A percentile compares a stretch with the other conserved stretches of the same genome.
phyloP scores from a whole-genome alignment of 176 grass and related monocot genomes.

The Lolium rigidum region DNA sequence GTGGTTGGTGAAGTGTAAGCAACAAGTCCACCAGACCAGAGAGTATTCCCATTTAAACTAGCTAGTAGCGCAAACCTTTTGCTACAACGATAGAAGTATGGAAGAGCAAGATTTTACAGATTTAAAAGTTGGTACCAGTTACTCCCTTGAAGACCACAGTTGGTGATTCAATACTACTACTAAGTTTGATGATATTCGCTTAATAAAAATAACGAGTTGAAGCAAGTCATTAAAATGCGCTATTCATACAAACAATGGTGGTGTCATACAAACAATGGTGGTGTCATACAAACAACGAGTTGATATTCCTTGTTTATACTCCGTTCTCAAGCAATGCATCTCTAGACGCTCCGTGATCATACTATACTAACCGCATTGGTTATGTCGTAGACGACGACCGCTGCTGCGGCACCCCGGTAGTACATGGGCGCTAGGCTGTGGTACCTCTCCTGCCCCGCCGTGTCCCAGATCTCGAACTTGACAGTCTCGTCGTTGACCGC shows the following conservation, averaged over 20 bases:
- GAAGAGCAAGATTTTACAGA: not conserved
- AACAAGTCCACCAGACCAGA: not conserved
- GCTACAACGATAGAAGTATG: not conserved
- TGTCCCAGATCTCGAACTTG: conserved; percentile 99
- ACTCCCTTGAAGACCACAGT: not conserved
- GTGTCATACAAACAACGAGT: too few species aligned
- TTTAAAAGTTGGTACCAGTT: not conserved
- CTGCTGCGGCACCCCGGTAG: conserved; percentile 80
- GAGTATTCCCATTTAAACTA: not conserved
- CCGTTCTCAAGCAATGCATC: not conserved
- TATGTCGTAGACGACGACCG: conserved; percentile 88
- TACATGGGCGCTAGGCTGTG: conserved; percentile 98
- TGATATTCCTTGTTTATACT: not conserved
- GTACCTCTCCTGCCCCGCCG: conserved; percentile 89
- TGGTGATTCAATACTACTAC: not conserved
- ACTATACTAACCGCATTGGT: conserved; percentile 72
- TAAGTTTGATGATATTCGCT: too few species aligned
- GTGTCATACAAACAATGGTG: too few species aligned
- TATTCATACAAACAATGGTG: not conserved
- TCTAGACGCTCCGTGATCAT: not conserved
- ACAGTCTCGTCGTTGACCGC: conserved; percentile 75
- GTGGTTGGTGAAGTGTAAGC: not conserved
- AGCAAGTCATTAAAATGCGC: too few species aligned
- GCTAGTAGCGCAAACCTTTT: not conserved
- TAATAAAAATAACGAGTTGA: too few species aligned